Evolutionary conservation across 805 yeast genomes (phyloP), one percentile per base, ranked within the genome.

Genomic region (Candida jianshihensis): DNA sequence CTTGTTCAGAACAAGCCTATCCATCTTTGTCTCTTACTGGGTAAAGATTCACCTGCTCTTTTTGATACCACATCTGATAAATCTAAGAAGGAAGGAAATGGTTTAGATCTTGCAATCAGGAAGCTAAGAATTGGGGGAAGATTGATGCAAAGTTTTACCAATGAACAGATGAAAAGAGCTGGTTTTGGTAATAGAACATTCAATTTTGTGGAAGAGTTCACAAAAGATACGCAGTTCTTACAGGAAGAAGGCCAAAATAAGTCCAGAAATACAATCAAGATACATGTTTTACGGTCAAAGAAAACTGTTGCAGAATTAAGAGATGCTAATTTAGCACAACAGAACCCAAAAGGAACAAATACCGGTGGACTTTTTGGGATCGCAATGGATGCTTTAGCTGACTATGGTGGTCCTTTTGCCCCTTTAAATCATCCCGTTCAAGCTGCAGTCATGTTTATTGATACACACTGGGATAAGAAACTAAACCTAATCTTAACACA

Each of bases 101-200:
- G 68, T 12, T 47, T 89, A 17, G 78, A 78, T n/a, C 55, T 78
- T 5, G 96, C 96, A 1, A 62, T 83, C 15, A 66, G 64, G 44
- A 86, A 86, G 54, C 55, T 90, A 44, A 74, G 92, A 48, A 74
- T 87, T 41, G 96, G 85, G 4, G 95, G 83, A 5, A 69, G 95
- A 47, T 58, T 89, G 58, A 85, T 86, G 95, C 90, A 86, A 49
- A 94, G 96, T 1, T 88, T 73, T 57, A 89, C 97, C 0, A 78
- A 77, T 48, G 97, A 89, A 47, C 96, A 88, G 53, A 86, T 90
- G 95, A 57, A 76, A 36, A 63, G 80, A 27, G 71, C 75, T 31
- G 89, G 92, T 0, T 73, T 85, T 52, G 94, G 96, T 10, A 73
- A 78, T 44, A 64, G 97, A 41, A 68, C 83, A 4, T 87, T 87